These are phyloP conservation scores for Trebouxia sp. DNA, from an alignment of 139 green algal species.

Conservation along the genomic window DNA sequence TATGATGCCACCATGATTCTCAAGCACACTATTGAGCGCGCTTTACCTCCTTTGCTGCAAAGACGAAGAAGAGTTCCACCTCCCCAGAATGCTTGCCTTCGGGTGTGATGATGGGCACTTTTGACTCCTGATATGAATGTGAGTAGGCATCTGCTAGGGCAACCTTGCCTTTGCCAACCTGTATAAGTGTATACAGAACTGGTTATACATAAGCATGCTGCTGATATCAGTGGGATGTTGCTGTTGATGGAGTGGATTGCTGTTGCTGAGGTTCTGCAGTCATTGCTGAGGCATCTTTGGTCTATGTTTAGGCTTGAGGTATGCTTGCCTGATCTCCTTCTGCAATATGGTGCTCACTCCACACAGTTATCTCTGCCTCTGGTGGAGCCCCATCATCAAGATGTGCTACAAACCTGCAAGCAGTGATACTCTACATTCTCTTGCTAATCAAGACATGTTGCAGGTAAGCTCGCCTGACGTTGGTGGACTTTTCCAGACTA, in stretches of 20 bases:
- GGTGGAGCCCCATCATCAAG: constrained; percentile 9
- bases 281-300: too few relatives aligned
- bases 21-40: too few relatives aligned
- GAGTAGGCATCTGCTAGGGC: constrained; percentile 3
- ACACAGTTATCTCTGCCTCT: constrained; percentile 15
- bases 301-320: too few relatives aligned
- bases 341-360: constrained; percentile 3
- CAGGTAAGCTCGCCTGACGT: too few relatives aligned
- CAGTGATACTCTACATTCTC: background rate
- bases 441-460: background rate
- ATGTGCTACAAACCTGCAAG: constrained; percentile 5
- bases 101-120: background rate
- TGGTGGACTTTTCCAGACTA: too few relatives aligned
- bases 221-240: too few relatives aligned
- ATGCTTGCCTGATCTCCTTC: too few relatives aligned
- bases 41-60: constrained; percentile 2
- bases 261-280: too few relatives aligned
- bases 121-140: constrained; percentile 8
- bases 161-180: background rate
- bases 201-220: too few relatives aligned
- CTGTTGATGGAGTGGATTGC: too few relatives aligned
- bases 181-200: too few relatives aligned
- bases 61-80: background rate
- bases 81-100: constrained; percentile 12
- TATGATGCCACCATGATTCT: too few relatives aligned